Evolutionary conservation across 1,284 basidiomycete species (phyloP).

Genomic region (Paramarasmius palmivorus): DNA sequence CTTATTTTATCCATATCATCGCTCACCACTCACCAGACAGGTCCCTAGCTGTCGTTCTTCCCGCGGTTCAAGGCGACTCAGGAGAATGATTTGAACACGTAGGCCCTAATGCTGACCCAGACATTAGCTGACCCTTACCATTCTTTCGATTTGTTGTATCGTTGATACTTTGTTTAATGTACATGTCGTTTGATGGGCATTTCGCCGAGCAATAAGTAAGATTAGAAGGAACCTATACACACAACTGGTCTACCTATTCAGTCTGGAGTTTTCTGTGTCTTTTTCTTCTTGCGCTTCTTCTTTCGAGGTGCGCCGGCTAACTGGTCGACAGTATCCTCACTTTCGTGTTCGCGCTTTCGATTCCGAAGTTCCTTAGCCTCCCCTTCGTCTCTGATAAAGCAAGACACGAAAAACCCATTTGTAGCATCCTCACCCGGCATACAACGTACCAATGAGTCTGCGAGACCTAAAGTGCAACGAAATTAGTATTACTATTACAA

Average conservation of each 20-base stretch:
- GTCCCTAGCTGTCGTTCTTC: too few species aligned
- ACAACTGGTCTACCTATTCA: background rate
- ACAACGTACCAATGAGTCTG: constrained; percentile 79
- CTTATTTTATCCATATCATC: too few species aligned
- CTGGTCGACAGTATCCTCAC: background rate
- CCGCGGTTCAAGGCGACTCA: too few species aligned
- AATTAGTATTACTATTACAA: constrained; percentile 33
- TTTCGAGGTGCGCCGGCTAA: background rate
- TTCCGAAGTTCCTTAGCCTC: background rate
- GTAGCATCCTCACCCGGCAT: constrained; percentile 84
- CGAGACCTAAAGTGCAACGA: constrained; percentile 30
- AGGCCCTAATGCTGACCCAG: too few species aligned
- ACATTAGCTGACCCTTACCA: too few species aligned
- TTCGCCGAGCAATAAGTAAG: background rate
- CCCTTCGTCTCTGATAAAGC: constrained; percentile 58
- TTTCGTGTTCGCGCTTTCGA: constrained; percentile 13
- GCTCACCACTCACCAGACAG: too few species aligned
- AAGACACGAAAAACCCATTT: constrained; percentile 94
- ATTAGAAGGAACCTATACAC: background rate
- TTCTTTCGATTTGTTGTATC: too few species aligned
- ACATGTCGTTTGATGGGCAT: too few species aligned
- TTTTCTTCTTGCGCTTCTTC: constrained; percentile 17
- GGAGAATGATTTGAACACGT: too few species aligned
- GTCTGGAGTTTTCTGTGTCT: background rate
- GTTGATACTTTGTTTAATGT: too few species aligned